Evolutionary conservation across 140 eudicot species (phyloP), one percentile per base, ranked within the genome.

Genomic region (Senecio squalidus): DNA sequence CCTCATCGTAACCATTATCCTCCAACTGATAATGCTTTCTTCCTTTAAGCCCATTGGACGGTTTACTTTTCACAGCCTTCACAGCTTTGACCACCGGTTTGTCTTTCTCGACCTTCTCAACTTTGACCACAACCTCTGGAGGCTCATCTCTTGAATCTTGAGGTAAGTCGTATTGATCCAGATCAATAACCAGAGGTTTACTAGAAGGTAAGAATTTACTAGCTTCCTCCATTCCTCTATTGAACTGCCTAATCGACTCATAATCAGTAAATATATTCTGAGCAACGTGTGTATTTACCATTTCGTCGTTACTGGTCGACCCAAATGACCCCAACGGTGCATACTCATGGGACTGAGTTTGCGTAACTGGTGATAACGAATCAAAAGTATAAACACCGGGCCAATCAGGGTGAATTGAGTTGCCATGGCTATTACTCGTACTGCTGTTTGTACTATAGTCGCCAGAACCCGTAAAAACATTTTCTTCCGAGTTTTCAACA

Each of bases 151-250:
- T 69, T 9, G 83, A 69, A 27, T 77, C 80, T 52, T 61, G 69
- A 28, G 86, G 86, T 52, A 79, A 75, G 11, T 67, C 67, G 36
- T 82, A 82, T 27, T 70, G 64, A 71, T 84, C 92, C 70, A 80
- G 71, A 66, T 89, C 92, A 13, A 89, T 75, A 39, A 82, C 64
- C 9, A 89, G 54, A 33, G 73, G 74, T 41, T 67, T 80, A 39
- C 61, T 55, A 23, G 68, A 56, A 9, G 97, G 95, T 40, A 90
- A 73, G 66, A 90, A 90, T 52, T 81, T 90, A 66, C 78, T 86
- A 50, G 97, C 95, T 76, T 90, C 97, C 73, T 90, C 95, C 87
- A 83, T 74, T 25, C 95, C 97, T 59, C 54, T 83, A 71, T 80
- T 70, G 66, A 86, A 90, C 64, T 80, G 89, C 74, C 49, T 69